A percentile compares a stretch with the other conserved stretches of the same genome.
Conservation (phyloP, 192 early-diverging fungal genomes). For the Backusella sp. region DNA sequence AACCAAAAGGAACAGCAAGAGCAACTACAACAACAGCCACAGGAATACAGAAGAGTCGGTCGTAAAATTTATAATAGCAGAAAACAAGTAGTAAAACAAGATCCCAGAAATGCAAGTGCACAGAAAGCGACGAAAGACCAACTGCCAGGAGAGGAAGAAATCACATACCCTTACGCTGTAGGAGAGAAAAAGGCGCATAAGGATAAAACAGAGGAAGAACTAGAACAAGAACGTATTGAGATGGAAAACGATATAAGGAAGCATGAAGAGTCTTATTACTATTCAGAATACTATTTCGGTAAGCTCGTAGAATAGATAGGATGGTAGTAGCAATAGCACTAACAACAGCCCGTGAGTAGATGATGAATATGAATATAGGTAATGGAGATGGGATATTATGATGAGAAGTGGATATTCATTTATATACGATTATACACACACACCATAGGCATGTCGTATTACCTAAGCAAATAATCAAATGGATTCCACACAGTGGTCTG, state of each 20-base stretch:
- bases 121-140: background rate
- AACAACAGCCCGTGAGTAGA: constrained; percentile 7
- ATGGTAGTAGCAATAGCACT: background rate
- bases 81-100: background rate
- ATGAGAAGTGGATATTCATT: background rate
- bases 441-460: constrained; percentile 45
- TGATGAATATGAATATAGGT: constrained; percentile 31
- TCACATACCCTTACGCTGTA: background rate
- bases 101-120: background rate
- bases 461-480: constrained; percentile 37
- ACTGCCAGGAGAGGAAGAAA: background rate
- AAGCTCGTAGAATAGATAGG: background rate
- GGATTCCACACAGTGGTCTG: constrained; percentile 34
- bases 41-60: background rate
- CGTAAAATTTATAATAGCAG: background rate
- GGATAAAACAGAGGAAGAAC: constrained; percentile 1
- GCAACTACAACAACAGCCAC: background rate
- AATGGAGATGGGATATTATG: background rate
- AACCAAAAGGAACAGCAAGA: background rate
- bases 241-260: constrained; percentile 42
- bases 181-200: background rate
- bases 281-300: constrained; percentile 46
- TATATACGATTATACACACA: background rate
- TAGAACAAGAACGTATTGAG: constrained; percentile 15
- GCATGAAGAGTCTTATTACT: constrained; percentile 34